Conservation (phyloP, 2,329 filamentous ascomycete species). For the Myrmaecium sp. region DNA sequence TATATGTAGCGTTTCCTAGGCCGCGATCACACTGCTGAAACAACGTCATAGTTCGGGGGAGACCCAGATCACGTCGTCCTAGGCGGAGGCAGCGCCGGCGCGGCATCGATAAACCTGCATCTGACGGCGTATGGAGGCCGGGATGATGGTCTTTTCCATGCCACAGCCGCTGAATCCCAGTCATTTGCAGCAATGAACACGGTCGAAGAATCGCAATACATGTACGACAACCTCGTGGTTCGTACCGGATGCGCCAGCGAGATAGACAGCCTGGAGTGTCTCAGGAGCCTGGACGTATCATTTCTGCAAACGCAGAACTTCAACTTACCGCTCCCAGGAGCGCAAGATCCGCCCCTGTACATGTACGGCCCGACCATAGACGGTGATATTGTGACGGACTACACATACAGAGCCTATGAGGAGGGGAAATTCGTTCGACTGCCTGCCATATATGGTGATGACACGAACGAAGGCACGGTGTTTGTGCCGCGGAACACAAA, state of each 20-base stretch:
- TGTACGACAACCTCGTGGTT: slow-evolving; percentile 33
- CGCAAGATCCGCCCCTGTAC: slow-evolving; percentile 27
- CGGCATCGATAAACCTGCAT: slow-evolving; percentile 16
- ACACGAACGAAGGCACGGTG: slow-evolving; percentile 48
- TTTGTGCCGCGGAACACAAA: slow-evolving; percentile 37
- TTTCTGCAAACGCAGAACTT: slow-evolving; percentile 30
- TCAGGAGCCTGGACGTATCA: slow-evolving; percentile 27
- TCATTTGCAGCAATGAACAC: slow-evolving; percentile 34
- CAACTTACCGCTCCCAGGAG: slow-evolving; percentile 28
- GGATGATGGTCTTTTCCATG: slow-evolving; percentile 33
- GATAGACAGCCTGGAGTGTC: slow-evolving; percentile 29
- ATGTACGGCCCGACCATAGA: slow-evolving; percentile 37
- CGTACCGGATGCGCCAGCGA: slow-evolving; percentile 29
- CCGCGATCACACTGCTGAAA: neutral
- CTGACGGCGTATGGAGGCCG: slow-evolving; percentile 28
- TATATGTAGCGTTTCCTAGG: slow-evolving; percentile 8
- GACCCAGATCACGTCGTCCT: slow-evolving; percentile 50
- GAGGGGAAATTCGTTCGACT: slow-evolving; percentile 33
- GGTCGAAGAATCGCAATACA: slow-evolving; percentile 30
- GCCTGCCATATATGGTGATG: slow-evolving; percentile 36
- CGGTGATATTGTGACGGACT: slow-evolving; percentile 31
- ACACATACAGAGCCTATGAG: slow-evolving; percentile 31
- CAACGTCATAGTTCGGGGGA: slow-evolving; percentile 42
- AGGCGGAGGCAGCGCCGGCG: slow-evolving; percentile 53
- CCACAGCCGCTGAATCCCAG: slow-evolving; percentile 36